A percentile compares a stretch with the other conserved stretches of the same genome.
Evolutionary conservation across 192 early-diverging fungal species (phyloP).

Genomic region (Kappamyces sp.): DNA sequence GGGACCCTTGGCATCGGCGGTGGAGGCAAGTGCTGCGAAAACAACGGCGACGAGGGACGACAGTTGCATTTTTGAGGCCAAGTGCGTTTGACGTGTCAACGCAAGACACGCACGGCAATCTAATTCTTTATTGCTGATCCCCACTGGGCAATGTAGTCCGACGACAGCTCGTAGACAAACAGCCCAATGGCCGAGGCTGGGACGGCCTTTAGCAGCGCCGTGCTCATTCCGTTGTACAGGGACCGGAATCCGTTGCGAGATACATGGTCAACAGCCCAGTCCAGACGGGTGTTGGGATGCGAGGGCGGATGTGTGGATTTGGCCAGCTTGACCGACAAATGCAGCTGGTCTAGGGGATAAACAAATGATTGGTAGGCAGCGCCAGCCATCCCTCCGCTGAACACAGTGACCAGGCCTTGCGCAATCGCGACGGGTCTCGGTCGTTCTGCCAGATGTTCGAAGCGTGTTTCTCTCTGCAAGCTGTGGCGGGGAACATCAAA

Average conservation of each 20-base stretch:
- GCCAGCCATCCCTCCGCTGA: constrained; percentile 39
- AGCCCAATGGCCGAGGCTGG: constrained; percentile 45
- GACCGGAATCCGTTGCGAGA: constrained; percentile 21
- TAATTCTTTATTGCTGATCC: too few species aligned
- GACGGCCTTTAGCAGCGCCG: constrained; percentile 41
- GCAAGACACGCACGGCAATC: too few species aligned
- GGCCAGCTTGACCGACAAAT: neutral
- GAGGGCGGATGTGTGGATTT: neutral
- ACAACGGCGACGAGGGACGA: constrained; percentile 21
- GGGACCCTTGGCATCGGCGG: constrained; percentile 43
- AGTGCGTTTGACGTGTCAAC: neutral
- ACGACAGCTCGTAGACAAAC: constrained; percentile 42
- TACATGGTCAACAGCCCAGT: neutral
- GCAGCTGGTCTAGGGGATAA: constrained; percentile 37
- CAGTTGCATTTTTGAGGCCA: constrained; percentile 14
- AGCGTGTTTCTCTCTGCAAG: constrained; percentile 14
- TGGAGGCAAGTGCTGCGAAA: constrained; percentile 23
- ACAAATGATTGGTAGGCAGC: constrained; percentile 38
- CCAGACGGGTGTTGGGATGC: neutral
- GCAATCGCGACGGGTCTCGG: constrained; percentile 17
- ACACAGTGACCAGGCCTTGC: constrained; percentile 32
- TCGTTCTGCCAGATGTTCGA: constrained; percentile 10
- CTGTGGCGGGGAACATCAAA: constrained; percentile 17
- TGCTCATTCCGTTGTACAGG: constrained; percentile 41
- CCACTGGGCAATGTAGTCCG: too few species aligned